These are phyloP conservation scores for Aspergillus panamensis DNA, from an alignment of 495 filamentous ascomycete species.

Conservation along the genomic window DNA sequence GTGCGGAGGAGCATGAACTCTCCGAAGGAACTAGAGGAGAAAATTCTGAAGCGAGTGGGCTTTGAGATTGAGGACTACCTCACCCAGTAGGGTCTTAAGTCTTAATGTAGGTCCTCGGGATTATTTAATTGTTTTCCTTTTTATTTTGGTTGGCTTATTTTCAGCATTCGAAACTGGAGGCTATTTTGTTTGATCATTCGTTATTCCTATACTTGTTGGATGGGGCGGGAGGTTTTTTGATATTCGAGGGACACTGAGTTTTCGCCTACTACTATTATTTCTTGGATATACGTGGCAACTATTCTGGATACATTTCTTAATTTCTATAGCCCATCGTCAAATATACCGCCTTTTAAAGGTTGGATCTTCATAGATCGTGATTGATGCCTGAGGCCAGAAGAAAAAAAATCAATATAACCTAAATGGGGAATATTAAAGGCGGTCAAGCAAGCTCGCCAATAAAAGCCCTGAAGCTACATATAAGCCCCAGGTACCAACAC, in stretches of 20 bases:
- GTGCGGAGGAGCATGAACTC: conserved; percentile 47
- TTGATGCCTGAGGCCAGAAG: neutral
- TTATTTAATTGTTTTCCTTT: conserved; percentile 4
- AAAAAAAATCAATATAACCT: conserved; percentile 9
- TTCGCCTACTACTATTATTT: neutral
- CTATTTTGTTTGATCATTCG: conserved; percentile 2
- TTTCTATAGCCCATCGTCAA: neutral
- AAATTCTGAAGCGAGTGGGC: conserved; percentile 63
- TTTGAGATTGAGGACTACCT: conserved; percentile 87
- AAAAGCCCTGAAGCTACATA: neutral
- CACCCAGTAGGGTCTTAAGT: conserved; percentile 32
- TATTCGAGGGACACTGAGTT: neutral
- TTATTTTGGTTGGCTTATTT: conserved; percentile 5
- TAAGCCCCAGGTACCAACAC: neutral
- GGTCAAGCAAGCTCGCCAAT: conserved; percentile 4
- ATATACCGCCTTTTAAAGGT: neutral
- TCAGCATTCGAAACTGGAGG: conserved; percentile 12
- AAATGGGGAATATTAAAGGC: conserved; percentile 6
- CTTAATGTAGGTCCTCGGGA: neutral
- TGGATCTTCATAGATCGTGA: neutral
- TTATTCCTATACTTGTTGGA: conserved; percentile 7
- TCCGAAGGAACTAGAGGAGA: conserved; percentile 55
- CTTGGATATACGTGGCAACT: neutral
- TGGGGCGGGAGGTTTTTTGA: neutral
- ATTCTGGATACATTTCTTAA: neutral